Evolutionary conservation across 108 stramenopile species (phyloP), one percentile per base, ranked within the genome.

Genomic region (Cyclostephanos tholiformis): DNA sequence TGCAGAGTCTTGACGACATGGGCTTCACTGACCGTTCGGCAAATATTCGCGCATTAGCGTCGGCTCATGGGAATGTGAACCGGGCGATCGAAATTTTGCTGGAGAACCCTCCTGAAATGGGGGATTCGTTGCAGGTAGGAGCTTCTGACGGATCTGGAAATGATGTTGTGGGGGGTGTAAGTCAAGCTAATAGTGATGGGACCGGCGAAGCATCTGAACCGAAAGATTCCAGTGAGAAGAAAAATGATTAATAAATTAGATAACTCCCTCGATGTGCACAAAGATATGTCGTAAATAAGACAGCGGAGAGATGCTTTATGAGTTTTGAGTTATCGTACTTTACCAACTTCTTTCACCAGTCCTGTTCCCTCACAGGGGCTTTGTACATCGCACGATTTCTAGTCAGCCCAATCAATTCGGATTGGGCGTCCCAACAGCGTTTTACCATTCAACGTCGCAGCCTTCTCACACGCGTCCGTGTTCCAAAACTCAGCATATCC

Each of bases 401-500:
- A 96, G 64, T 96, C 95, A 23, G 91, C 87, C 95, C 95, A 96
- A 72, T 96, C 95, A 59, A 96, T 93, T 46, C 94, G 79, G 65
- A 96, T 96, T 6, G 95, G 95, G 56, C 95, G 53, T 46, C 92
- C 95, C 29, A 96, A 66, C 4, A 96, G 69, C 69, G 87, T 91
- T 82, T 96, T 96, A 41, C 95, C 95, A 73, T 96, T 96, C 63
- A 96, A 68, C 0, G 90, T 85, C 13, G 95, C 95, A 4, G 82
- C 95, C 75, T 92, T 92, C 35, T 93, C 92, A 69, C 95, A 96
- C n/a, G 90, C 89, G 56, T 90, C 91, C 16, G 91, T 81, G 56
- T 86, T 89, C 95, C 95, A 96, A 71, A 96, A 96, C 46, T 96
- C 95, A 12, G 91, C 95, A 74, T 79, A 96, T 13, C 95, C 95